A percentile compares a stretch with the other conserved stretches of the same genome.
phyloP scores from a whole-genome alignment of 495 filamentous ascomycete genomes.

The Aspergillus bertholletiae region DNA sequence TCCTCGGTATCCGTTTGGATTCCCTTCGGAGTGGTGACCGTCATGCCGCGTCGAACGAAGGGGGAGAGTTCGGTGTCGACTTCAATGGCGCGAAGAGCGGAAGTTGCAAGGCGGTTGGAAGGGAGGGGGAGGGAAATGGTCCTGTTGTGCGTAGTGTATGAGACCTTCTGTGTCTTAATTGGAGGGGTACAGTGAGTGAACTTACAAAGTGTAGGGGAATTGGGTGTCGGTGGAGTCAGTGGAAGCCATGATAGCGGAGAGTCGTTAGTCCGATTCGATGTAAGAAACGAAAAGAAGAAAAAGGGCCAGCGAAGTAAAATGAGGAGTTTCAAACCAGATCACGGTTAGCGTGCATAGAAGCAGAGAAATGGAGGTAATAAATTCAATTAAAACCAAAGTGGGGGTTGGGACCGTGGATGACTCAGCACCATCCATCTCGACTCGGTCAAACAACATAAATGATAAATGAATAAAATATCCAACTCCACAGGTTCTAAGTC shows the following conservation, averaged over 20 bases:
- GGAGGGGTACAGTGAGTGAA: constrained; percentile 4
- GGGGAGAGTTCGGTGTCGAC: constrained; percentile 89
- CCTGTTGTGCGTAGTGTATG: constrained; percentile 42
- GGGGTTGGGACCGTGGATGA: neutral
- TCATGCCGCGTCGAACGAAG: constrained; percentile 69
- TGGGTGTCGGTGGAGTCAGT: constrained; percentile 36
- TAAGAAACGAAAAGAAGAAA: too few species aligned
- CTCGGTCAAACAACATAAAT: too few species aligned
- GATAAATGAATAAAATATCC: too few species aligned
- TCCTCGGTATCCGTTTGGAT: constrained; percentile 29
- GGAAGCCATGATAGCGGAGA: neutral
- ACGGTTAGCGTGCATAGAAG: neutral
- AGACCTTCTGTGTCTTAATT: neutral
- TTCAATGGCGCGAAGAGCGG: constrained; percentile 69
- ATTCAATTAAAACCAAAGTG: neutral
- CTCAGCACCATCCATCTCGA: neutral
- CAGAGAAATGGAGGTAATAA: too few species aligned
- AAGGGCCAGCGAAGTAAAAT: too few species aligned
- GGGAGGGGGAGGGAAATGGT: constrained; percentile 81
- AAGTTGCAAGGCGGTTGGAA: constrained; percentile 70
- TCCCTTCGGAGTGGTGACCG: constrained; percentile 41
- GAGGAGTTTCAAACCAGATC: too few species aligned
- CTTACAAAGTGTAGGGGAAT: constrained; percentile 74
- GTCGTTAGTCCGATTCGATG: too few species aligned
- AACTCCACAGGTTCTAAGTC: too few species aligned